Evolutionary conservation across 2,329 filamentous ascomycete species (phyloP).

Genomic region (Hirsutella rhossiliensis): DNA sequence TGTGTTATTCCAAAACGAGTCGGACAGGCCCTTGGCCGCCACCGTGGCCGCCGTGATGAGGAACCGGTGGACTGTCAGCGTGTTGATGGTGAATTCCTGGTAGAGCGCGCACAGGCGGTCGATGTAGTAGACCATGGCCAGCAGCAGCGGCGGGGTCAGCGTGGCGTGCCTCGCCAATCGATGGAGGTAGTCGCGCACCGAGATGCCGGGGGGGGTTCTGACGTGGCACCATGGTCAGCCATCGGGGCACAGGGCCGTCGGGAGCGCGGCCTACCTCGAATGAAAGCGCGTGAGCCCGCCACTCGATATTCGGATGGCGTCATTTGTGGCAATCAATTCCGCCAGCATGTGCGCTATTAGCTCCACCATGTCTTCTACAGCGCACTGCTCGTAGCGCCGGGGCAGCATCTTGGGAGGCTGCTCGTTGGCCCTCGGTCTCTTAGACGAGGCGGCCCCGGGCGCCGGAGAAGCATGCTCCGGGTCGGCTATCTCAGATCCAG

Average conservation of each 20-base stretch:
- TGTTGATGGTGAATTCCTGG: slow-evolving; percentile 91
- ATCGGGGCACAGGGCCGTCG: no score
- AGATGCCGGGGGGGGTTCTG: slow-evolving; percentile 68
- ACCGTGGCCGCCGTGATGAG: slow-evolving; percentile 93
- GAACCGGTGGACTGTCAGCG: slow-evolving; percentile 91
- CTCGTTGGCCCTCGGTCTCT: slow-evolving; percentile 40
- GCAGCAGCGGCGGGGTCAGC: slow-evolving; percentile 80
- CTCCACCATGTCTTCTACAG: slow-evolving; percentile 75
- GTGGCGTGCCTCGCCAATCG: slow-evolving; percentile 90
- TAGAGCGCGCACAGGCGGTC: slow-evolving; percentile 88
- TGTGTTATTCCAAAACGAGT: slow-evolving; percentile 97
- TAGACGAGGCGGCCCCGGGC: slow-evolving; percentile 29
- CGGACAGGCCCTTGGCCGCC: slow-evolving; percentile 87
- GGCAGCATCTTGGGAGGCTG: slow-evolving; percentile 50
- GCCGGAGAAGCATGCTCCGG: slow-evolving; percentile 6
- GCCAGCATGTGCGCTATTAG: slow-evolving; percentile 92
- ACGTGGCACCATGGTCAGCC: slow-evolving; percentile 1
- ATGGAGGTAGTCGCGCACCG: slow-evolving; percentile 85
- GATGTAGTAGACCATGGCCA: slow-evolving; percentile 99
- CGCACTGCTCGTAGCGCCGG: slow-evolving; percentile 66
- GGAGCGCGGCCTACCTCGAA: slow-evolving; percentile 51
- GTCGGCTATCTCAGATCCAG: slow-evolving; percentile 1
- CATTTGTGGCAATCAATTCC: slow-evolving; percentile 88
- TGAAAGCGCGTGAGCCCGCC: slow-evolving; percentile 90
- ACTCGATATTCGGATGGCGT: slow-evolving; percentile 62